A percentile compares a stretch with the other conserved stretches of the same genome.
phyloP scores from a whole-genome alignment of 1,139 yeast genomes.

The Debaryomyces psychrophilus region DNA sequence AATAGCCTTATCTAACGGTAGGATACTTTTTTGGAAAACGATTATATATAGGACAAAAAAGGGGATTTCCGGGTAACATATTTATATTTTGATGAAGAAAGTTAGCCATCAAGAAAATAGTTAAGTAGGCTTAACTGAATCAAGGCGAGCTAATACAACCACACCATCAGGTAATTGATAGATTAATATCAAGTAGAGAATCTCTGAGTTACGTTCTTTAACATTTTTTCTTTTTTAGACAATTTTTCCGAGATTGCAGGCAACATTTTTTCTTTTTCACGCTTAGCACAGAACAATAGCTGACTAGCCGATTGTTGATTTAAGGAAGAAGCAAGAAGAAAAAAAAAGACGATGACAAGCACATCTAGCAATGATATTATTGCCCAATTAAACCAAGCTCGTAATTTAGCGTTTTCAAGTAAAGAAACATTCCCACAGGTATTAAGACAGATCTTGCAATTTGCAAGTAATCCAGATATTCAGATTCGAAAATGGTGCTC shows the following conservation, averaged over 20 bases:
- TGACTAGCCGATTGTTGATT: constrained; percentile 1
- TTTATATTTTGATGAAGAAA: constrained; percentile 1
- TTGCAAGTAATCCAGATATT: constrained; percentile 37
- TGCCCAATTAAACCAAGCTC: constrained; percentile 55
- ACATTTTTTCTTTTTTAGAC: constrained; percentile 2
- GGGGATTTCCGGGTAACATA: constrained; percentile 2
- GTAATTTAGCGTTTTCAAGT: constrained; percentile 48
- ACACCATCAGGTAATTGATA: constrained; percentile 2
- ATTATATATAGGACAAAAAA: constrained; percentile 1
- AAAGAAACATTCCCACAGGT: constrained; percentile 56
- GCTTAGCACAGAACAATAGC: constrained; percentile 3
- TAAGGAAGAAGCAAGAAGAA: neutral
- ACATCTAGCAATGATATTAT: constrained; percentile 24
- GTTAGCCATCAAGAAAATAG: neutral
- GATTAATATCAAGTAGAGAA: constrained; percentile 5
- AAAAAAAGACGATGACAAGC: constrained; percentile 1
- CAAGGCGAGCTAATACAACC: neutral
- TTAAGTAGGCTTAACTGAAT: neutral
- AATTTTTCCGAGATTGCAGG: constrained; percentile 1
- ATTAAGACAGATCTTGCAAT: constrained; percentile 52
- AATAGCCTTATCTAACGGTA: constrained; percentile 6
- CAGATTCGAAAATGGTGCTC: constrained; percentile 51
- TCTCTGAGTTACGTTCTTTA: constrained; percentile 7
- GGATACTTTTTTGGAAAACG: neutral
- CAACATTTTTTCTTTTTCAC: constrained; percentile 1